Evolutionary conservation across 73 alveolate species (phyloP), one percentile per base, ranked within the genome.

Genomic region (Paramecium octaurelia): DNA sequence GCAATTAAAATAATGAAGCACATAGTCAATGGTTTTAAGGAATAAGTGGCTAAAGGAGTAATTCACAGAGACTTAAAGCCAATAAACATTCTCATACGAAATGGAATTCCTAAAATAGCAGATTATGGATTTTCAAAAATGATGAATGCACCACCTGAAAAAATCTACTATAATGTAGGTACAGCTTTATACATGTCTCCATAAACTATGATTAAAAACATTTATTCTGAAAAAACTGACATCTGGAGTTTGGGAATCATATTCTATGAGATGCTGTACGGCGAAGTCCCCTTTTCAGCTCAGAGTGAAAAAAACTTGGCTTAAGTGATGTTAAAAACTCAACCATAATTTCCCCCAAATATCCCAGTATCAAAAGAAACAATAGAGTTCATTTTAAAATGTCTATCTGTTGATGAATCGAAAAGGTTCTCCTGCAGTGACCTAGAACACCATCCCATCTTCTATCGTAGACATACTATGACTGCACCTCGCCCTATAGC

Each of bases 111-210:
- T 20, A 89, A 89, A 48, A 70, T 89, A 43, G 94, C 94, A 27
- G 94, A 89, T 40, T 89, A 70, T 42, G 94, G 94, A 43, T 89
- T 89, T 35, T 71, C 92, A 21, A 89, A 89, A 16, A 70, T 89
- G 85, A 83, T 89, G 75, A 89, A 54, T 44, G 94, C 86, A n/a
- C 88, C 88, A 21, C 80, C 90, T 0, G 88, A 89, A 71, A 89
- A 75, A 23, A 43, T 70, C 77, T 70, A 89, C 84, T 70, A 77
- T 27, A 70, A 89, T 58, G 94, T 89, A 24, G 94, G 94, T 10
- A 89, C 94, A 8, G 92, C 94, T 23, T 44, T 89, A 46, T 89
- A 89, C 18, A 89, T 89, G 94, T 89, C 94, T 31, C 94, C 94
- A 1, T 71, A 89, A 89, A 83, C 94, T n/a, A 44, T 89, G 88